Conservation (phyloP, 441 rosid genomes). For the Kokia cookei region DNA sequence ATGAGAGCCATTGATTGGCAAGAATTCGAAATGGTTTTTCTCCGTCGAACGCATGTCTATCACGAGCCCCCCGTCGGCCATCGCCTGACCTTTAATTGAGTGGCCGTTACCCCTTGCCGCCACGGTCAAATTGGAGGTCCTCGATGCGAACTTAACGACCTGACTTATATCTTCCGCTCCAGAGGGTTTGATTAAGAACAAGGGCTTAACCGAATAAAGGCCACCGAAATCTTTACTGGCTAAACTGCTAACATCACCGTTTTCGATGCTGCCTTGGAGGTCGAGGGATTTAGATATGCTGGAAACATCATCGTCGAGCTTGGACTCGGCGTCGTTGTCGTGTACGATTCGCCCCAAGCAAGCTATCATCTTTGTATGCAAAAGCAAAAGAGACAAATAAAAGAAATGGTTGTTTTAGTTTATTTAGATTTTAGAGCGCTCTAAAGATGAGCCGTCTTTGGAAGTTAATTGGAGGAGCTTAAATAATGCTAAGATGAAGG, state of each 20-base stretch:
- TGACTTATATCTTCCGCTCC: conserved; percentile 62
- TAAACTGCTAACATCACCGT: conserved; percentile 17
- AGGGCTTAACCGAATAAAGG: conserved; percentile 43
- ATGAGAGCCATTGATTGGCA: conserved; percentile 13
- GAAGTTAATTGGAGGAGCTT: not conserved
- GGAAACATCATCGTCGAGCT: conserved; percentile 33
- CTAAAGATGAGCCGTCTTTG: not conserved
- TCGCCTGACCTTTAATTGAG: conserved; percentile 93
- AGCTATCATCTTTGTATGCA: conserved; percentile 50
- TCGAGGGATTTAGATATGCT: conserved; percentile 37
- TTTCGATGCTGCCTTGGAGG: conserved; percentile 48
- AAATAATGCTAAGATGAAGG: conserved; percentile 23
- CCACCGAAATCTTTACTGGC: conserved; percentile 87
- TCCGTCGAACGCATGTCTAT: conserved; percentile 68
- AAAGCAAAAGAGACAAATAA: not conserved
- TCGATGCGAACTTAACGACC: conserved; percentile 40
- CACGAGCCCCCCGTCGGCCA: conserved; percentile 74
- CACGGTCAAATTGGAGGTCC: conserved; percentile 59
- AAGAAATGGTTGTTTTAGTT: not conserved
- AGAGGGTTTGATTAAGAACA: conserved; percentile 54
- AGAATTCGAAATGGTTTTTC: conserved; percentile 36
- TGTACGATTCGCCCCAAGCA: conserved; percentile 57
- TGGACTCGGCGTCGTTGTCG: conserved; percentile 61
- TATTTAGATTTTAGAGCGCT: not conserved
- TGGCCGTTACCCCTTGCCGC: conserved; percentile 97